Conservation (phyloP, 768 basidiomycete genomes). For the Psilocybe sp. region DNA sequence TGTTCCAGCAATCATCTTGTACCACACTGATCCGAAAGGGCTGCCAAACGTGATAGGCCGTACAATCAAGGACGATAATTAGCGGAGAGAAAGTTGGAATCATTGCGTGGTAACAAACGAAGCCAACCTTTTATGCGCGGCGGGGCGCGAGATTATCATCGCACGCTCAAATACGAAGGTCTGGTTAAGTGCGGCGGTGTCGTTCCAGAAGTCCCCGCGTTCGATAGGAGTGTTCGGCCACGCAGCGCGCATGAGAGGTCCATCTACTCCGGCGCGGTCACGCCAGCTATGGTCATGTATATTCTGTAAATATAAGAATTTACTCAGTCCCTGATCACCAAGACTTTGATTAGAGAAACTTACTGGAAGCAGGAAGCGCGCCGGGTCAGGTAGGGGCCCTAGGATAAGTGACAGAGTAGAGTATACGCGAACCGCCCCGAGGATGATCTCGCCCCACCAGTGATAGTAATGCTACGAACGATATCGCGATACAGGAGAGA, state of each 20-base stretch:
- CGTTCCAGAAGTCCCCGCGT: slow-evolving; percentile 56
- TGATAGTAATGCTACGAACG: slow-evolving; percentile 39
- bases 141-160: slow-evolving; percentile 58
- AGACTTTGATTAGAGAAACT: slow-evolving; percentile 6
- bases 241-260: slow-evolving; percentile 63
- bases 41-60: slow-evolving; percentile 15
- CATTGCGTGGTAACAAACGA: too few species aligned
- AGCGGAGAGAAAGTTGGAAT: too few species aligned
- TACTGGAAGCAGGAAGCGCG: slow-evolving; percentile 35
- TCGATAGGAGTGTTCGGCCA: slow-evolving; percentile 64
- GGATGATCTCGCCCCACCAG: slow-evolving; percentile 46
- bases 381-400: slow-evolving; percentile 19
- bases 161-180: slow-evolving; percentile 63
- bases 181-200: slow-evolving; percentile 40
- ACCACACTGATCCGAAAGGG: slow-evolving; percentile 21
- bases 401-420: slow-evolving; percentile 21
- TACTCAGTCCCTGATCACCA: background rate
- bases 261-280: slow-evolving; percentile 60
- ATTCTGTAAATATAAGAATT: slow-evolving; percentile 6
- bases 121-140: slow-evolving; percentile 51
- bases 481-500: too few species aligned
- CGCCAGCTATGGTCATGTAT: slow-evolving; percentile 41
- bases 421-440: slow-evolving; percentile 40
- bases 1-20: slow-evolving; percentile 33
- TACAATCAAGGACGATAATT: too few species aligned